Conservation (phyloP, 495 filamentous ascomycete genomes). For the Collariella sp. region DNA sequence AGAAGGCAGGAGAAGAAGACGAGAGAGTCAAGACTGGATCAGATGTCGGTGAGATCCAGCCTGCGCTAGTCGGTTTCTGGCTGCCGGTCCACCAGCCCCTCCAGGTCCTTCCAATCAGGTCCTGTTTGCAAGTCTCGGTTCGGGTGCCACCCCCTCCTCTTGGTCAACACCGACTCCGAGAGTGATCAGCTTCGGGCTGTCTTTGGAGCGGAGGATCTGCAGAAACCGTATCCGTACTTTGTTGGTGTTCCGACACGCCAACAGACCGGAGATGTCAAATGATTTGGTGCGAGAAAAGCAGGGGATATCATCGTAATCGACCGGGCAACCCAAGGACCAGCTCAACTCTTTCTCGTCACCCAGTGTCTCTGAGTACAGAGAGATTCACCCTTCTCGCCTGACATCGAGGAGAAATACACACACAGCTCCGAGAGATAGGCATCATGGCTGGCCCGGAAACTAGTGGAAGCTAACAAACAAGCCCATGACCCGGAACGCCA, state of each 20-base stretch:
- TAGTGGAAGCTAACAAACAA: conserved; percentile 17
- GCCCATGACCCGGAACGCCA: conserved; percentile 27
- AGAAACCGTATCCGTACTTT: no score
- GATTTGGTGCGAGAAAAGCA: no score
- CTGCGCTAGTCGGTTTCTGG: background rate
- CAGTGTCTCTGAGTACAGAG: background rate
- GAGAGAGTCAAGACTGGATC: background rate
- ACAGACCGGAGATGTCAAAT: no score
- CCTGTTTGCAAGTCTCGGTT: background rate
- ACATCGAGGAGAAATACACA: background rate
- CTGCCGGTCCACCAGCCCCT: background rate
- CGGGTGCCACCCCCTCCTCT: background rate
- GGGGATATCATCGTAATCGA: no score
- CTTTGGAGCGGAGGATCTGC: background rate
- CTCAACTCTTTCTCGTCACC: no score
- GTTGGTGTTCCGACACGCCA: background rate
- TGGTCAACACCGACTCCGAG: background rate
- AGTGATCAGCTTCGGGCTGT: background rate
- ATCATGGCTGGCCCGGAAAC: conserved; percentile 15
- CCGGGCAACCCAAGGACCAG: no score
- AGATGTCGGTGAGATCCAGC: background rate
- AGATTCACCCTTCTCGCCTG: background rate
- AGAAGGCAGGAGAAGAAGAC: background rate
- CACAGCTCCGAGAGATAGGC: conserved; percentile 2
- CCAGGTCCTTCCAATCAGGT: background rate